Evolutionary conservation across 768 basidiomycete species (phyloP).

Genomic region (Panaeolus papilionaceus): DNA sequence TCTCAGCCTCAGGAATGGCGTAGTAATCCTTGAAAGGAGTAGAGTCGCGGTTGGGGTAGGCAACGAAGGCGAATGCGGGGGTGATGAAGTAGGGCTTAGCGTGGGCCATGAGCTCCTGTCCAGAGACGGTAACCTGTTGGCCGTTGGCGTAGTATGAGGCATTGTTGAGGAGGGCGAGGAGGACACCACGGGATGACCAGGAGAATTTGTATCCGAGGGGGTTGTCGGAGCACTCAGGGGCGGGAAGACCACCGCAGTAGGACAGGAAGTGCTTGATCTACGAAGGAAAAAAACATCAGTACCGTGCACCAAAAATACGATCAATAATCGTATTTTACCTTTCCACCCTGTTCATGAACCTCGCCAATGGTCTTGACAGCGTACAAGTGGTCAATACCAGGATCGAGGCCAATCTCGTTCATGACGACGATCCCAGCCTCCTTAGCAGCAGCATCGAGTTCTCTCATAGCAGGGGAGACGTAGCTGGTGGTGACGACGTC

Average conservation of each 20-base stretch:
- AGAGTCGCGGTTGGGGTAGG: slow-evolving; percentile 96
- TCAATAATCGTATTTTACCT: slow-evolving; percentile 50
- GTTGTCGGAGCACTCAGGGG: slow-evolving; percentile 89
- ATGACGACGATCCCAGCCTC: slow-evolving; percentile 92
- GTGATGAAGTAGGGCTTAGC: slow-evolving; percentile 96
- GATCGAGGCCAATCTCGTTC: slow-evolving; percentile 98
- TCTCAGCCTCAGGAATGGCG: slow-evolving; percentile 92
- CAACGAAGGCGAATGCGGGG: slow-evolving; percentile 95
- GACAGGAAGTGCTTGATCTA: slow-evolving; percentile 91
- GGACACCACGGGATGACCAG: slow-evolving; percentile 96
- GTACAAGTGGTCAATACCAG: slow-evolving; percentile 93
- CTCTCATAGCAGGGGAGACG: slow-evolving; percentile 90
- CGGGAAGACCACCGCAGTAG: slow-evolving; percentile 96
- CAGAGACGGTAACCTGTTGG: slow-evolving; percentile 69
- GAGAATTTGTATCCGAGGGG: slow-evolving; percentile 99
- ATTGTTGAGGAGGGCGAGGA: slow-evolving; percentile 91
- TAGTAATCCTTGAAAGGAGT: slow-evolving; percentile 91
- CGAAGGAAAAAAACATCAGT: not conserved
- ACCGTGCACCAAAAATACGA: not conserved
- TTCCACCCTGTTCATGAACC: slow-evolving; percentile 93
- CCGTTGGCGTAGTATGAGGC: slow-evolving; percentile 80
- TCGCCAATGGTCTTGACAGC: slow-evolving; percentile 94
- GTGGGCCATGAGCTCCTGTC: slow-evolving; percentile 85
- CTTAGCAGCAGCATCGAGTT: slow-evolving; percentile 79
- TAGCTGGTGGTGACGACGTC: slow-evolving; percentile 97